Conservation (phyloP, 2,329 filamentous ascomycete species). For the Colletotrichum sp. region DNA sequence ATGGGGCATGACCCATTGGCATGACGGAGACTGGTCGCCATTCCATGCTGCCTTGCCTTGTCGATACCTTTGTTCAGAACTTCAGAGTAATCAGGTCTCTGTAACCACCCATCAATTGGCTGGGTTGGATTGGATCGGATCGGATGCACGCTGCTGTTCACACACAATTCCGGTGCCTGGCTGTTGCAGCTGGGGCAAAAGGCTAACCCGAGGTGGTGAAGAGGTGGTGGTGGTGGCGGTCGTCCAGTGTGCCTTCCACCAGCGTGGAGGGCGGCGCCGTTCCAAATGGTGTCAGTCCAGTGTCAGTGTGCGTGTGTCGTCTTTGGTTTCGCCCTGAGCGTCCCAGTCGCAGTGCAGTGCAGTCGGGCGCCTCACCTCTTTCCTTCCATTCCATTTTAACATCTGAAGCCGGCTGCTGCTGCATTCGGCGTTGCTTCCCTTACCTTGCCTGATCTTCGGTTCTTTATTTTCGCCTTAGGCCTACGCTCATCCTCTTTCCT, state of each 20-base stretch:
- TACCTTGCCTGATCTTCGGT: background rate
- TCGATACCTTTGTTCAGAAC: background rate
- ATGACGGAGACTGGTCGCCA: background rate
- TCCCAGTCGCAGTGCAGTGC: background rate
- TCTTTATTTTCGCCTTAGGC: background rate
- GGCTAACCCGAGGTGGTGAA: background rate
- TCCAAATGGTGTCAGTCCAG: background rate
- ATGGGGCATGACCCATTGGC: background rate
- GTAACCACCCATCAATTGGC: background rate
- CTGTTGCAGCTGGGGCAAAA: background rate
- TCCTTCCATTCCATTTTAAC: background rate
- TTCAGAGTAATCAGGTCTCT: background rate
- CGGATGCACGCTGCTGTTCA: background rate
- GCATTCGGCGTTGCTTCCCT: background rate
- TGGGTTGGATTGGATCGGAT: background rate
- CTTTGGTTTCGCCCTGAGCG: background rate
- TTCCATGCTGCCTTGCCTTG: background rate
- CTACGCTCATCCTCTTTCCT: background rate
- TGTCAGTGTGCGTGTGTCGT: slow-evolving; percentile 1
- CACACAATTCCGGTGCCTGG: background rate
- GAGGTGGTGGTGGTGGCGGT: background rate
- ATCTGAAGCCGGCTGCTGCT: slow-evolving; percentile 5
- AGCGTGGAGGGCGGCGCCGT: background rate
- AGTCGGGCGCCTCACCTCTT: background rate
- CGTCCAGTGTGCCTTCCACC: background rate